Evolutionary conservation across 1,284 basidiomycete species (phyloP).

Genomic region (Heterobasidion parviporum): DNA sequence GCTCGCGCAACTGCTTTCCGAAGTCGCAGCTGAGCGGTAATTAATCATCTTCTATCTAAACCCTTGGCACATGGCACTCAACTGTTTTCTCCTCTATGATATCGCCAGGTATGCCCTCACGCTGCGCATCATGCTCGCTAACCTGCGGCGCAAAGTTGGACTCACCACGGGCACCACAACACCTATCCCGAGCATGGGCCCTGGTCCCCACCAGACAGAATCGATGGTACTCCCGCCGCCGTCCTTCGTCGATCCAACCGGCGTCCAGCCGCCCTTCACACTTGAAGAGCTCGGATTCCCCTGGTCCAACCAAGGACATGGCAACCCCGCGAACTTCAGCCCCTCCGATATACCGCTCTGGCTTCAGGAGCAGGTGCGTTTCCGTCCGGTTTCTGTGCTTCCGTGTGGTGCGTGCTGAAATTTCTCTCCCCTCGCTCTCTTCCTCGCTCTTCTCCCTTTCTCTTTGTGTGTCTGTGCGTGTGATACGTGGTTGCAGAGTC

Average conservation of each 20-base stretch:
- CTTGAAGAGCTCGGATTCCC: slow-evolving; percentile 77
- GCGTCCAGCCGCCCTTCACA: slow-evolving; percentile 50
- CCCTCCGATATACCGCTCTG: slow-evolving; percentile 72
- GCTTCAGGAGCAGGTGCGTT: slow-evolving; percentile 70
- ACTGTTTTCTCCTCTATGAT: background rate
- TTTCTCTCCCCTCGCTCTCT: background rate
- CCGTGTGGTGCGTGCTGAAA: background rate
- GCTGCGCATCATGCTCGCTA: slow-evolving; percentile 84
- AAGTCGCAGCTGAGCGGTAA: slow-evolving; percentile 80
- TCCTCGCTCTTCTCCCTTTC: background rate
- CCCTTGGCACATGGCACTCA: background rate
- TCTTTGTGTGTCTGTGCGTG: background rate
- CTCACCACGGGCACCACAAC: slow-evolving; percentile 47
- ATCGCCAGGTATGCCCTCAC: slow-evolving; percentile 74
- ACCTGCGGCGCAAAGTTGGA: slow-evolving; percentile 79
- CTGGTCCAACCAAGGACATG: slow-evolving; percentile 58
- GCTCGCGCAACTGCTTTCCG: slow-evolving; percentile 72
- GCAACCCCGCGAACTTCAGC: slow-evolving; percentile 52
- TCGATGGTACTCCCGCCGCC: slow-evolving; percentile 45
- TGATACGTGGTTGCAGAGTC: slow-evolving; percentile 40
- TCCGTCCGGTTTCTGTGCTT: slow-evolving; percentile 4
- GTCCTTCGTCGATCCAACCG: slow-evolving; percentile 38
- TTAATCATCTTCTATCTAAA: background rate
- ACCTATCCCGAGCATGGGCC: slow-evolving; percentile 24
- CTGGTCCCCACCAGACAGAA: slow-evolving; percentile 9